A percentile compares a stretch with the other conserved stretches of the same genome.
phyloP scores from a whole-genome alignment of 495 filamentous ascomycete genomes.

The Penicillium silybi region DNA sequence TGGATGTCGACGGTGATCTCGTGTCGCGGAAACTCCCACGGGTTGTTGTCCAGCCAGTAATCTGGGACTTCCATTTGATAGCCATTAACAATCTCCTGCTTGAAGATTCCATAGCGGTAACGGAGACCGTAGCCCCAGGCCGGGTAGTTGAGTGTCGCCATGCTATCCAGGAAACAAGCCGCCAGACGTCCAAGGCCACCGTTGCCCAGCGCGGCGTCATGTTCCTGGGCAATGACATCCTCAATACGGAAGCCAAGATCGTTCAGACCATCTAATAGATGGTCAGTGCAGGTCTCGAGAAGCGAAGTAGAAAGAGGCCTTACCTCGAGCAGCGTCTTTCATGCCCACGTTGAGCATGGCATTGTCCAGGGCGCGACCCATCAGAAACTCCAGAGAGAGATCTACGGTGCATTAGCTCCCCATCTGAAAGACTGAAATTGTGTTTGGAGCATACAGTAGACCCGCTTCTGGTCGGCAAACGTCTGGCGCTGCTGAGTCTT shows the following conservation, averaged over 20 bases:
- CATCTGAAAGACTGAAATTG: not conserved
- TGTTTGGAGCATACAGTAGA: slow-evolving; percentile 64
- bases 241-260: slow-evolving; percentile 96
- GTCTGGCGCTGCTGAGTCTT: slow-evolving; percentile 96
- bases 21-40: slow-evolving; percentile 96
- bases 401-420: slow-evolving; percentile 40
- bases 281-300: not conserved
- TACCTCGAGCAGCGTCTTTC: slow-evolving; percentile 80
- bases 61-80: slow-evolving; percentile 97
- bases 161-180: slow-evolving; percentile 93
- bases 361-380: slow-evolving; percentile 96
- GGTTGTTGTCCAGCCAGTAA: slow-evolving; percentile 99
- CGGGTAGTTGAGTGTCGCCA: slow-evolving; percentile 90
- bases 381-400: slow-evolving; percentile 92
- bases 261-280: slow-evolving; percentile 61
- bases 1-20: slow-evolving; percentile 94
- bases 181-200: slow-evolving; percentile 92
- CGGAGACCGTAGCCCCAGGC: slow-evolving; percentile 96
- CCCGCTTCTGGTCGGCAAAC: slow-evolving; percentile 79
- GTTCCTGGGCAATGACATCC: slow-evolving; percentile 90
- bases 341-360: slow-evolving; percentile 92
- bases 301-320: not conserved
- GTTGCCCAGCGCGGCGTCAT: slow-evolving; percentile 94
- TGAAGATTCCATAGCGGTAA: slow-evolving; percentile 98
- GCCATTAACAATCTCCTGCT: slow-evolving; percentile 96